Evolutionary conservation across 140 eudicot species (phyloP), one percentile per base, ranked within the genome.

Genomic region (Senecio squalidus): DNA sequence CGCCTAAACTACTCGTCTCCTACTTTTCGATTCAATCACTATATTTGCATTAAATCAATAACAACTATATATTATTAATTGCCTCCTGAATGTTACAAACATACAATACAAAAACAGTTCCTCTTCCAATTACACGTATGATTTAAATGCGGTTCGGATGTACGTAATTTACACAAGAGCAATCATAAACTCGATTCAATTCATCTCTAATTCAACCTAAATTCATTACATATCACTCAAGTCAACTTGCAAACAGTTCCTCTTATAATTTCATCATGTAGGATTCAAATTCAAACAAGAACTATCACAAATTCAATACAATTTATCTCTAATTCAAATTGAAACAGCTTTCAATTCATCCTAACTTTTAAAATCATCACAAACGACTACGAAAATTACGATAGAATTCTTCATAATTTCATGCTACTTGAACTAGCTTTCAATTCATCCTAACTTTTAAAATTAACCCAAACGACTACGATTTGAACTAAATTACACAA

Each of bases 151-250:
- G n/a, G n/a, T n/a, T n/a, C n/a, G n/a, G n/a, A n/a, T n/a, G n/a
- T n/a, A n/a, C n/a, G n/a, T n/a, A n/a, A n/a, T n/a, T n/a, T n/a
- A n/a, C n/a, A n/a, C n/a, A n/a, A n/a, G n/a, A n/a, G n/a, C n/a
- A n/a, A n/a, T n/a, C n/a, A 29, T 9, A 17, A 41, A 25, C 25
- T 65, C 71, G 26, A 64, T 25, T 16, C 20, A 50, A 25, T 64
- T 53, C 26, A 17, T 47, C 20, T 27, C 55, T 39, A 69, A 49
- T 69, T 40, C 74, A 60, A 49, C 61, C 58, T 52, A 39, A 56
- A 55, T 18, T 29, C 50, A 59, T 50, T 26, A 16, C 25, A 23
- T 8, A 55, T 27, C 66, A 30, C 26, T 47, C 52, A n/a, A 34
- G 24, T 31, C 60, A 68, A 25, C 67, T 58, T 20, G 9, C 62